Percentiles rank a stretch among this genome's conserved stretches.
Conservation (phyloP, 331 rosid genomes). For the Saraca asoca region DNA sequence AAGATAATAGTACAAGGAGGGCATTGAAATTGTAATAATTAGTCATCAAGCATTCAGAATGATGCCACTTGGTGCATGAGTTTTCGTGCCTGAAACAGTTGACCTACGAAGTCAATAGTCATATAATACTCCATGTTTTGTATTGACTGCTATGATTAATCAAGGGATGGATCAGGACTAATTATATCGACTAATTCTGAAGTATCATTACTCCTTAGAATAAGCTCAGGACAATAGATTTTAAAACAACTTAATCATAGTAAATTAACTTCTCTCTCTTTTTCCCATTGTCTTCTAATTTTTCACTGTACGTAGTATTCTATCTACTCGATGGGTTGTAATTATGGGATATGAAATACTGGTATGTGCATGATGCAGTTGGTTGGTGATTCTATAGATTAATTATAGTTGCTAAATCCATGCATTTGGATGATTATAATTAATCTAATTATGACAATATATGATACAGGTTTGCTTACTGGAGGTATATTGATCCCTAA, state of each 20-base stretch:
- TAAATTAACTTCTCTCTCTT: no score
- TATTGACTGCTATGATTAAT: background rate
- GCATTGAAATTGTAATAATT: conserved; percentile 37
- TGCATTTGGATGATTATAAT: conserved; percentile 17
- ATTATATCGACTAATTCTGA: background rate
- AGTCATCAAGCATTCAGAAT: conserved; percentile 29
- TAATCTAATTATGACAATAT: conserved; percentile 30
- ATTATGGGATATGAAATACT: background rate
- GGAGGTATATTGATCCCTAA: conserved; percentile 2
- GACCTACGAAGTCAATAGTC: conserved; percentile 36
- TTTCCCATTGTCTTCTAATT: no score
- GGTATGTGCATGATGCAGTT: background rate
- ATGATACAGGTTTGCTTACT: background rate
- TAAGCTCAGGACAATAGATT: no score
- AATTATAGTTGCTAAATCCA: conserved; percentile 33
- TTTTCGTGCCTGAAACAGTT: conserved; percentile 43
- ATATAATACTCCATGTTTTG: conserved; percentile 7
- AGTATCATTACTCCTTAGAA: background rate
- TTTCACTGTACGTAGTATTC: no score
- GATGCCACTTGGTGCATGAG: conserved; percentile 29
- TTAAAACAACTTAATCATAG: no score
- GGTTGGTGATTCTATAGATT: conserved; percentile 1
- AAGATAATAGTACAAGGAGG: background rate
- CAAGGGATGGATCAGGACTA: conserved; percentile 6
- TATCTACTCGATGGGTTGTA: no score